Conservation (phyloP, 352 stramenopile species). For the Phytophthora sojae region DNA sequence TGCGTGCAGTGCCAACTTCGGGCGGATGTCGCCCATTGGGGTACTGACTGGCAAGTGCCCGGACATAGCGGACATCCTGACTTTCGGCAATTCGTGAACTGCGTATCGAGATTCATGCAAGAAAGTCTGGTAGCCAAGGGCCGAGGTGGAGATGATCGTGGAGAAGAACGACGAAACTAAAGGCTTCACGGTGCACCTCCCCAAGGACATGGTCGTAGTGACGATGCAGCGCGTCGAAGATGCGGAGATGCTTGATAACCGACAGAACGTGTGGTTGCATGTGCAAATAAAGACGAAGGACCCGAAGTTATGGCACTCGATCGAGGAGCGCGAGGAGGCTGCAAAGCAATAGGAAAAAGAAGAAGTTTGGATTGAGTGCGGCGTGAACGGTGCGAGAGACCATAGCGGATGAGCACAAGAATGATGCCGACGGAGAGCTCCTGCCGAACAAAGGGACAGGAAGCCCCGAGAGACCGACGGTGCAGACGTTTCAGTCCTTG, state of each 20-base stretch:
- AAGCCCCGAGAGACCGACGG: too few species aligned
- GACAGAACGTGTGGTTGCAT: too few species aligned
- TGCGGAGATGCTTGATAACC: too few species aligned
- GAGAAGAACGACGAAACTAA: not conserved
- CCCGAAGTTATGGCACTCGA: too few species aligned
- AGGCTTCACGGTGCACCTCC: not conserved
- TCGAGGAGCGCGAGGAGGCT: too few species aligned
- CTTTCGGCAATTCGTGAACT: slow-evolving; percentile 15
- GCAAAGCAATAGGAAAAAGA: not conserved
- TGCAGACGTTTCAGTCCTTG: slow-evolving; percentile 40
- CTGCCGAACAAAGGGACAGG: too few species aligned
- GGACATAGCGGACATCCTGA: slow-evolving; percentile 3
- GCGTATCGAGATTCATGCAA: not conserved
- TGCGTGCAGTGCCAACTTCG: slow-evolving; percentile 17
- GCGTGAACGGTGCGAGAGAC: too few species aligned
- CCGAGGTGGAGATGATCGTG: slow-evolving; percentile 2
- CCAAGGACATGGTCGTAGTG: not conserved
- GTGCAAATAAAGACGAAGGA: too few species aligned
- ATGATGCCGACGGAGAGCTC: too few species aligned
- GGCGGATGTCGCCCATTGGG: slow-evolving; percentile 5
- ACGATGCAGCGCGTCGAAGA: not conserved
- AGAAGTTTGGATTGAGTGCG: too few species aligned
- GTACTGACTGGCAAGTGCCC: slow-evolving; percentile 10
- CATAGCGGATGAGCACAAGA: too few species aligned
- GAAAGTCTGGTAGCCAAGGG: not conserved